Base-by-base conservation (phyloP, 805 yeast genomes). In the Komagataella populi region DNA sequence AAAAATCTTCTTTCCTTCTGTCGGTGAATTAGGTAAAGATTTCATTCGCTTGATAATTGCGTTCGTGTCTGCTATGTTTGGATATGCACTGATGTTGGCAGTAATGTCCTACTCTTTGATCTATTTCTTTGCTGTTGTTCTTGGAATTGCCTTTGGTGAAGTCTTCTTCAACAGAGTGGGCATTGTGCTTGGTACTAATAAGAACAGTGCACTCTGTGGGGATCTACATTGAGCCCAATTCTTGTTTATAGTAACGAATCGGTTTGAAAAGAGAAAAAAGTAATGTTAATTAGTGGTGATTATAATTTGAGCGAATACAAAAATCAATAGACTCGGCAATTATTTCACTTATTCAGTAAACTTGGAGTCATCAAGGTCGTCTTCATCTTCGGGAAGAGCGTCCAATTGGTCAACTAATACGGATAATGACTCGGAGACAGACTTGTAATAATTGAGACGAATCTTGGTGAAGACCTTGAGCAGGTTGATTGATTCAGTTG, bases 61-160 rank as follows among this genome's bases (percentile, higher is more conserved):
- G 8, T 80, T 85, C 55, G 61, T 78, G 16, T 77, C 85, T 2
- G 83, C 85, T 18, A 70, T 84, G 72, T 61, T 85, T 49, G 82
- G 84, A 10, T 85, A 81, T 60, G 83, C 83, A 43, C 65, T 85
- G 58, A 85, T 85, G 95, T 72, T 85, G 67, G 89, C 81, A 14
- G 84, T 84, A 5, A 85, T 85, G 95, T 71, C 84, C 45, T 84
- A 71, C 61, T 74, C 83, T 6, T 57, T 83, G 48, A 66, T 79
- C 0, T 85, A 85, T 57, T 82, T 85, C 63, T 85, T 85, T 65
- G 91, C 87, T 1, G 81, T 83, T 30, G 77, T 82, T 16, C 58
- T 81, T 16, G 95, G 95, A 8, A 67, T 83, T 53, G 74, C 89
- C 0, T 67, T 83, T 52, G 87, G 87, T 44, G 86, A 84, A 58